These are phyloP conservation scores for Candida orba DNA, from an alignment of 805 yeast species.

Conservation along the genomic window DNA sequence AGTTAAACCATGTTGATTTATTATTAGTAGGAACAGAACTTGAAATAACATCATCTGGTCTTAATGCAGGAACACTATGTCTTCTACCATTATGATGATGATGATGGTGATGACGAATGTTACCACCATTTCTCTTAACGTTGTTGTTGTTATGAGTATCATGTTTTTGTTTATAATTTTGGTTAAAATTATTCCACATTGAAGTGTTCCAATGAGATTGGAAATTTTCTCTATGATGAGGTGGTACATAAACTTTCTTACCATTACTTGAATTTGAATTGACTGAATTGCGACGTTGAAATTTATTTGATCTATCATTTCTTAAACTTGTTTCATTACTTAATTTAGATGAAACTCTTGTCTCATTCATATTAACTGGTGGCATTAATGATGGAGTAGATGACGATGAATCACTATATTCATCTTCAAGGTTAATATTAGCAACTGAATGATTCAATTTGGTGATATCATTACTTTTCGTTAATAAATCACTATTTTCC, in stretches of 20 bases:
- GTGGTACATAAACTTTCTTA: constrained; percentile 37
- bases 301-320: not conserved
- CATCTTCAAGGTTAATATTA: constrained; percentile 14
- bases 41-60: constrained; percentile 18
- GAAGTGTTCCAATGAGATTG: constrained; percentile 12
- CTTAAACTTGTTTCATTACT: not conserved
- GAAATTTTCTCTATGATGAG: constrained; percentile 42
- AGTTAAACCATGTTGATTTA: constrained; percentile 25
- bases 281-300: constrained; percentile 6
- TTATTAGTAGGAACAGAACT: constrained; percentile 31
- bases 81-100: constrained; percentile 12
- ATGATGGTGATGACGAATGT: constrained; percentile 1
- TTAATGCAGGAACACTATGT: constrained; percentile 9
- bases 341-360: not conserved
- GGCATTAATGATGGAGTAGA: constrained; percentile 6
- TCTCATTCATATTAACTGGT: constrained; percentile 1
- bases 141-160: not conserved
- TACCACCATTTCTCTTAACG: not conserved
- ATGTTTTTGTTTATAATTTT: constrained; percentile 2
- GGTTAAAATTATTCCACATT: constrained; percentile 6
- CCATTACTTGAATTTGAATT: constrained; percentile 9
- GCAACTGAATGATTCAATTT: constrained; percentile 7
- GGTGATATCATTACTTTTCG: constrained; percentile 4
- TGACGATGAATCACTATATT: constrained; percentile 18
- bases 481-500: constrained; percentile 26